These are phyloP conservation scores for Agrocybe praecox DNA, from an alignment of 768 basidiomycete species.

Conservation along the genomic window DNA sequence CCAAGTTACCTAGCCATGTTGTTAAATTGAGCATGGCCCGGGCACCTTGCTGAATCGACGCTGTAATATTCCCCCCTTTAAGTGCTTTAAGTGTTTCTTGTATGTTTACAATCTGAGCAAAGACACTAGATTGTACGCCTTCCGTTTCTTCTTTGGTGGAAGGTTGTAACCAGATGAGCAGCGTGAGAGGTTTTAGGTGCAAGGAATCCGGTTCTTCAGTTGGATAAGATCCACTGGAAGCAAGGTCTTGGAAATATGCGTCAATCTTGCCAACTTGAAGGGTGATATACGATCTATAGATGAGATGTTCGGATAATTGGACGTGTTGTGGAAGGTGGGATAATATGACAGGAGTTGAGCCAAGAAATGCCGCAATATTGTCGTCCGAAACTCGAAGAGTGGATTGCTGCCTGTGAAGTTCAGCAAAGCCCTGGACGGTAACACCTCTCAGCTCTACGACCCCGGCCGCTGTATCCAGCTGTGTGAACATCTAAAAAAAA, in stretches of 20 bases:
- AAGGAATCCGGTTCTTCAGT: background rate
- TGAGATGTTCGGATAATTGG: background rate
- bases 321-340: background rate
- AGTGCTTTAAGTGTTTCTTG: too few relatives aligned
- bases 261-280: background rate
- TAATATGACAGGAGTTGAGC: background rate
- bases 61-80: too few relatives aligned
- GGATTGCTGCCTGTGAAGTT: background rate
- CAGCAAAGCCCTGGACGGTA: background rate
- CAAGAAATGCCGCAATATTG: background rate
- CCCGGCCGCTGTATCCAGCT: too few relatives aligned
- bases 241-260: background rate
- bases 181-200: background rate
- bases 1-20: too few relatives aligned
- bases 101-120: too few relatives aligned
- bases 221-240: background rate
- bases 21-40: too few relatives aligned
- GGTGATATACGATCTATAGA: background rate
- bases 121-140: too few relatives aligned
- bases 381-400: background rate
- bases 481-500: too few relatives aligned
- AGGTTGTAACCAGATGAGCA: too few relatives aligned
- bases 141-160: too few relatives aligned
- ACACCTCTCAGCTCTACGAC: too few relatives aligned
- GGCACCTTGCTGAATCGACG: too few relatives aligned